Base-by-base conservation (phyloP, 1,284 basidiomycete species). In the Volvariella surrecta region DNA sequence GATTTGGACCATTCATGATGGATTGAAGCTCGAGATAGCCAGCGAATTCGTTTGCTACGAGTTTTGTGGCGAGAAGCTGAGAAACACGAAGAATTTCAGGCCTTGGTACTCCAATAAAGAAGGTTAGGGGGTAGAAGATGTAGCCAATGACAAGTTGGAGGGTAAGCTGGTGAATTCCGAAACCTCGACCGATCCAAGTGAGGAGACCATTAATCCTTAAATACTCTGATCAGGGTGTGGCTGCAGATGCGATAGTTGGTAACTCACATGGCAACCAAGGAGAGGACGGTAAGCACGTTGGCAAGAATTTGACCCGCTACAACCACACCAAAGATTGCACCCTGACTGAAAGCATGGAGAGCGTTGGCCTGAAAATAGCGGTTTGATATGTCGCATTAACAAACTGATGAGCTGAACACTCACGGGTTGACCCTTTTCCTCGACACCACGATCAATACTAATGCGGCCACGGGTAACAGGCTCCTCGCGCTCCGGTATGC, bases 151-250 rank as follows among this genome's bases (percentile, higher is more conserved):
- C 74, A 49, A 94, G 76, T 60, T 94, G 79, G 21, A 95, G 70
- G 2, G 89, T 93, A 43, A 95, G 77, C 0, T 74, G 68, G 56
- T 85, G 71, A 55, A 95, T 86, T 38, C 87, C 86, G 60, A 92
- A 91, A 47, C 87, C 89, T 50, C 73, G 74, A 40, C 91, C 92
- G 58, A 93, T 77, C 86, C 89, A 95, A 34, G 89, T 92, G 37
- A 94, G 73, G 9, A 93, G 67, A 37, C 87, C 91, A 59, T 95
- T 90, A 62, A 91, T 76, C 37, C 67, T 68, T 30, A 38, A 31
- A 11, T 19, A 20, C n/a, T n/a, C n/a, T 1, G 32, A 11, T 20
- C 39, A 16, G 37, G 20, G 28, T 8, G 18, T 13, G 32, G 37
- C 20, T 39, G 20, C 35, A 8, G 8, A 37, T 6, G 7, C 32